These are phyloP conservation scores for Colletotrichum falcatum DNA, from an alignment of 2,329 filamentous ascomycete species.

Conservation along the genomic window DNA sequence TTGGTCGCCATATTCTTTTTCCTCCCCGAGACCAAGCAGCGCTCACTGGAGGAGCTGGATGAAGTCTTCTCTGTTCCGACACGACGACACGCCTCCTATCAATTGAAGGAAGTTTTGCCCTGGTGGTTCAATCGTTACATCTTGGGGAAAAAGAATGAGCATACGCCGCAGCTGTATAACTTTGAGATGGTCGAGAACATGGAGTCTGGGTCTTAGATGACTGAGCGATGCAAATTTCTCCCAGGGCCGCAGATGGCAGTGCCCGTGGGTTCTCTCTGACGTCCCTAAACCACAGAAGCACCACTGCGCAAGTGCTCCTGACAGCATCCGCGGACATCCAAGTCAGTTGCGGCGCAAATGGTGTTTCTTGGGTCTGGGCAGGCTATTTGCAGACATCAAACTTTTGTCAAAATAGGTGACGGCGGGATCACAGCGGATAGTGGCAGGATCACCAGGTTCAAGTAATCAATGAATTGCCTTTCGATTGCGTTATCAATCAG, in stretches of 20 bases:
- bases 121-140: slow-evolving; percentile 33
- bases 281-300: too few relatives aligned
- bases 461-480: slow-evolving; percentile 17
- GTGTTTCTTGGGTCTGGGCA: too few relatives aligned
- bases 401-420: too few relatives aligned
- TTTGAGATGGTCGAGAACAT: slow-evolving; percentile 19
- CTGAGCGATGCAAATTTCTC: not conserved
- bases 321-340: too few relatives aligned
- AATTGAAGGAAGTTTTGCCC: slow-evolving; percentile 44
- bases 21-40: slow-evolving; percentile 63
- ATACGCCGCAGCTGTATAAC: slow-evolving; percentile 14
- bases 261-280: not conserved
- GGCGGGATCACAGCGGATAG: slow-evolving; percentile 23
- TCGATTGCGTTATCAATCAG: slow-evolving; percentile 49
- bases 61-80: slow-evolving; percentile 53
- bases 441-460: slow-evolving; percentile 20
- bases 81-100: slow-evolving; percentile 49
- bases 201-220: not conserved
- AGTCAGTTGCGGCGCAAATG: too few relatives aligned
- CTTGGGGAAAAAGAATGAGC: not conserved
- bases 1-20: slow-evolving; percentile 62
- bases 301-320: too few relatives aligned
- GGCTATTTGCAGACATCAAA: too few relatives aligned
- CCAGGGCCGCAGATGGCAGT: not conserved
- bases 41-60: slow-evolving; percentile 60